phyloP scores from a whole-genome alignment of 768 basidiomycete genomes.

The Ephemerocybe angulata region DNA sequence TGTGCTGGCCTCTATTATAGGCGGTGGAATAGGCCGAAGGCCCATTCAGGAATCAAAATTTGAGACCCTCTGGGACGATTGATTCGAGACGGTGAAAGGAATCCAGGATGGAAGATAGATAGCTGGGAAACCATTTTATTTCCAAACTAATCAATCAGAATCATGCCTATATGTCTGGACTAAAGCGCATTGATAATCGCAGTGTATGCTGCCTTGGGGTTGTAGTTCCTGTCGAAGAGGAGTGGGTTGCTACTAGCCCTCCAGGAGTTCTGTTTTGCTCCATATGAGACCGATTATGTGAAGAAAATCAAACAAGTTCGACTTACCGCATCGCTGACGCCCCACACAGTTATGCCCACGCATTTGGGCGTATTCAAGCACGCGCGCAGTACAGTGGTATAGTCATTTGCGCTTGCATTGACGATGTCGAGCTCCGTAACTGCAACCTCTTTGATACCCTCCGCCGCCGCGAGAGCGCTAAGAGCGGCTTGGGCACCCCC shows the following conservation, averaged over 20 bases:
- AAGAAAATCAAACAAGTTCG: conserved; percentile 28
- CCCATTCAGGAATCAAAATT: no score
- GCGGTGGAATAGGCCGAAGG: no score
- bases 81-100: no score
- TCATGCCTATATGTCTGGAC: no score
- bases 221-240: conserved; percentile 24
- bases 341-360: conserved; percentile 48
- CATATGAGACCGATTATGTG: background rate
- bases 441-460: conserved; percentile 39
- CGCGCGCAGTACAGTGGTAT: conserved; percentile 42
- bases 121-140: no score
- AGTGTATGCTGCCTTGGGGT: conserved; percentile 25
- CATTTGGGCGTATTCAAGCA: conserved; percentile 42
- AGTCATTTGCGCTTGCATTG: conserved; percentile 37
- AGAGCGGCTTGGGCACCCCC: conserved; percentile 38
- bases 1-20: no score
- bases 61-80: no score
- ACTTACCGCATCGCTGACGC: conserved; percentile 43
- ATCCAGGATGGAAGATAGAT: no score
- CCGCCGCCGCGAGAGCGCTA: conserved; percentile 38
- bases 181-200: conserved; percentile 17
- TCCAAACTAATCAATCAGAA: no score
- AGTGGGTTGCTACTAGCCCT: conserved; percentile 19
- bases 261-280: conserved; percentile 25
- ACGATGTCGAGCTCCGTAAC: conserved; percentile 48